A percentile compares a stretch with the other conserved stretches of the same genome.
Conservation (phyloP, 495 filamentous ascomycete genomes). For the Jackrogersella minutella region DNA sequence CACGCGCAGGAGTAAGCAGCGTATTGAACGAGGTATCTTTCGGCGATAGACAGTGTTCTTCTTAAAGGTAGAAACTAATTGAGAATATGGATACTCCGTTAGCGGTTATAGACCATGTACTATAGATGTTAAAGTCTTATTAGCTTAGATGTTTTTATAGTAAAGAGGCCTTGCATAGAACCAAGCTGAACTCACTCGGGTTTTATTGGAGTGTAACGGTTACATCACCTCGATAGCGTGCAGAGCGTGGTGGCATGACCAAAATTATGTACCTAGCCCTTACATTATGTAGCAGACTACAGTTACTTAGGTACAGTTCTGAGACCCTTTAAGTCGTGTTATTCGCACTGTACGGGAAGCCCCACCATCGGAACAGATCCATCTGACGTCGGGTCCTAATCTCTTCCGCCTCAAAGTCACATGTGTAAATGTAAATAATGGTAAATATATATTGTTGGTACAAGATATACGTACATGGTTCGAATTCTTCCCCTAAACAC, state of each 20-base stretch:
- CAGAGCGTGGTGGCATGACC: too few species aligned
- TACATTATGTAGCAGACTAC: background rate
- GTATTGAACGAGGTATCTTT: too few species aligned
- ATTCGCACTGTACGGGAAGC: conserved; percentile 5
- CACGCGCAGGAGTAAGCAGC: too few species aligned
- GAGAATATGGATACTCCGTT: too few species aligned
- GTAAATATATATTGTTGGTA: background rate
- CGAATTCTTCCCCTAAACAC: background rate
- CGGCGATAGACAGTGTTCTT: background rate
- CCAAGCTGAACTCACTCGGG: too few species aligned
- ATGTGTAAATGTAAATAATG: background rate
- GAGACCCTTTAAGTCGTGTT: background rate
- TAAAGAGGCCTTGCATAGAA: too few species aligned
- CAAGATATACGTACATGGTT: background rate
- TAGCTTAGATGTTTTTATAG: too few species aligned
- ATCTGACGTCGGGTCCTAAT: background rate
- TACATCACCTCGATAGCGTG: too few species aligned
- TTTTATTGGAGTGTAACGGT: background rate
- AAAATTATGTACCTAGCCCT: too few species aligned
- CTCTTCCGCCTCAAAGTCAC: conserved; percentile 1
- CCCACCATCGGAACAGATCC: conserved; percentile 9
- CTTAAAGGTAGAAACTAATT: too few species aligned
- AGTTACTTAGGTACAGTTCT: background rate
- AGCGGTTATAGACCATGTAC: too few species aligned
- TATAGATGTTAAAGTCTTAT: too few species aligned